Evolutionary conservation across 164 flowering plant genomes (phyloP).

Genomic region (Aristolochia californica): DNA sequence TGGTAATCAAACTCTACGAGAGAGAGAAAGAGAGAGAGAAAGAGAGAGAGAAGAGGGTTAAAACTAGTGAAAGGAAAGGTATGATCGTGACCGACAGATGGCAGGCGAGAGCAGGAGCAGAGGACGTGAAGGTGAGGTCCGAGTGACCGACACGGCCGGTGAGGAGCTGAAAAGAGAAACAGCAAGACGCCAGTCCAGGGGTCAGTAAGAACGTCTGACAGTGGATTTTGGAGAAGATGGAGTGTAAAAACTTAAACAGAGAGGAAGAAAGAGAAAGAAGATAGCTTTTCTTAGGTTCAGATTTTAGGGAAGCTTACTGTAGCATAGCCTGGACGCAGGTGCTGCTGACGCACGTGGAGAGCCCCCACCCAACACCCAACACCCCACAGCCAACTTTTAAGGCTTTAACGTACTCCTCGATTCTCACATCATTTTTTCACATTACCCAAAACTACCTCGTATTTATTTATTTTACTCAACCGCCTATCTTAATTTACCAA

Average conservation of each 20-base stretch:
- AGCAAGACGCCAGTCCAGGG: no score
- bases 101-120: not conserved
- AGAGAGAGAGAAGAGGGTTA: not conserved
- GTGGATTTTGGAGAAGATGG: no score
- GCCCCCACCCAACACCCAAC: not conserved
- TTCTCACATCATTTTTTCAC: not conserved
- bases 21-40: not conserved
- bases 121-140: not conserved
- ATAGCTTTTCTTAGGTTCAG: not conserved
- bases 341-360: conserved; percentile 5
- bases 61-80: not conserved
- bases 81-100: not conserved
- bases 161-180: no score
- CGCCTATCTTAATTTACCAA: no score
- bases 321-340: not conserved
- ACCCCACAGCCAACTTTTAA: no score
- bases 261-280: not conserved
- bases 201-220: no score
- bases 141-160: not conserved
- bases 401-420: conserved; percentile 2
- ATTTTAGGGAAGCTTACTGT: no score
- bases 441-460: no score
- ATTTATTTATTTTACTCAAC: no score
- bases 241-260: no score
- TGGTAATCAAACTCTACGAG: no score